Conservation (phyloP, 352 stramenopile genomes). For the Poterioochromonas sp. region DNA sequence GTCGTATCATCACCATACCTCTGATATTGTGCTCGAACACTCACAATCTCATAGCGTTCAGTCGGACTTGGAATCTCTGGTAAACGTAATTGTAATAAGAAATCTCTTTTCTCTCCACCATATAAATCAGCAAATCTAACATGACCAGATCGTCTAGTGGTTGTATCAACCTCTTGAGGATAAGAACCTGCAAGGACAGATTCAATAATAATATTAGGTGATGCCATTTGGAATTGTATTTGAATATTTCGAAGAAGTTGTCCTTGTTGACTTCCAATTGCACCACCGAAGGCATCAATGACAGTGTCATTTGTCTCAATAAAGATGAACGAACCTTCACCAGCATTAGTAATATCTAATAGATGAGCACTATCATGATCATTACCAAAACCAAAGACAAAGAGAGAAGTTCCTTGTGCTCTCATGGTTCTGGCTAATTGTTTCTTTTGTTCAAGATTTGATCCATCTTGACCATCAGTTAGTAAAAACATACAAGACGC, state of each 20-base stretch:
- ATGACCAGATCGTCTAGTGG: neutral
- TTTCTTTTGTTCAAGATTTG: neutral
- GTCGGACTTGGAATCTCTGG: neutral
- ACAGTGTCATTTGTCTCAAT: slow-evolving; percentile 9
- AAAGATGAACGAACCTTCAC: slow-evolving; percentile 3
- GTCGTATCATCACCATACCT: neutral
- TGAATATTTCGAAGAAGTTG: neutral
- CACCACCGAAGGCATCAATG: slow-evolving; percentile 22
- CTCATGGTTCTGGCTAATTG: neutral
- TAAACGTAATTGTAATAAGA: neutral
- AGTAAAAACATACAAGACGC: slow-evolving; percentile 20
- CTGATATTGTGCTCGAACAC: neutral
- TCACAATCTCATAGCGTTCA: neutral
- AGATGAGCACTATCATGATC: slow-evolving; percentile 16
- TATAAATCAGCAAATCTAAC: neutral
- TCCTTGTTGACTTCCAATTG: slow-evolving; percentile 3
- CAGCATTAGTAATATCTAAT: neutral
- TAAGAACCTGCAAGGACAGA: neutral
- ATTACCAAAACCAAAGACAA: slow-evolving; percentile 27
- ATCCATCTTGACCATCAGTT: neutral
- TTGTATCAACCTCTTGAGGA: neutral
- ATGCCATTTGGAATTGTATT: neutral
- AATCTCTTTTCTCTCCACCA: neutral
- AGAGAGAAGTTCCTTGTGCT: neutral
- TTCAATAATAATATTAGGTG: neutral